Conservation (phyloP, 805 yeast species). For the Peterozyma toletana region DNA sequence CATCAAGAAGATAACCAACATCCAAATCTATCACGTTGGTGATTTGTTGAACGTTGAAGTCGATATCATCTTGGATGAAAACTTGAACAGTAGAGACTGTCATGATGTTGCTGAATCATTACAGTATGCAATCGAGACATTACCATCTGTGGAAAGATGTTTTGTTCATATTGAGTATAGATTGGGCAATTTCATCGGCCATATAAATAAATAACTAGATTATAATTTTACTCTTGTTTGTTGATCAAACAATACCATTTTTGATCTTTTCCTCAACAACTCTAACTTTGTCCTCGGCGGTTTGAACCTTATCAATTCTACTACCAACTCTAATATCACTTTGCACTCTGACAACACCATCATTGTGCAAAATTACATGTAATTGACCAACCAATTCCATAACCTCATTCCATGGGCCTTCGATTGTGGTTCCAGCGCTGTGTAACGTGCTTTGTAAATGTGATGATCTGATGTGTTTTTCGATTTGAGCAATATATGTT, state of each 20-base stretch:
- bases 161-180: constrained; percentile 72
- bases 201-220: constrained; percentile 13
- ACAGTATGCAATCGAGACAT: constrained; percentile 72
- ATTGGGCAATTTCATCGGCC: constrained; percentile 31
- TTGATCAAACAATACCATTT: constrained; percentile 1
- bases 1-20: constrained; percentile 54
- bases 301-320: constrained; percentile 66
- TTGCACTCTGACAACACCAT: constrained; percentile 74
- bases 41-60: constrained; percentile 73
- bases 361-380: constrained; percentile 64
- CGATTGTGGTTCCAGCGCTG: constrained; percentile 88
- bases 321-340: constrained; percentile 86
- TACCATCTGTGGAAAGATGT: constrained; percentile 74
- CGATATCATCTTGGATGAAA: constrained; percentile 52
- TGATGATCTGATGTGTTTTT: constrained; percentile 52
- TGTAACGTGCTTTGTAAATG: constrained; percentile 66
- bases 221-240: background rate
- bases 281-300: constrained; percentile 66
- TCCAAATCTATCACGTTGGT: constrained; percentile 73
- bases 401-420: constrained; percentile 92
- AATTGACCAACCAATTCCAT: constrained; percentile 70
- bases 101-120: constrained; percentile 80
- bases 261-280: constrained; percentile 49
- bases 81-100: constrained; percentile 51
- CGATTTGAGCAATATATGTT: constrained; percentile 69